A percentile compares a stretch with the other conserved stretches of the same genome.
Evolutionary conservation across 192 early-diverging fungal species (phyloP).

Genomic region (Coemansia reversa): DNA sequence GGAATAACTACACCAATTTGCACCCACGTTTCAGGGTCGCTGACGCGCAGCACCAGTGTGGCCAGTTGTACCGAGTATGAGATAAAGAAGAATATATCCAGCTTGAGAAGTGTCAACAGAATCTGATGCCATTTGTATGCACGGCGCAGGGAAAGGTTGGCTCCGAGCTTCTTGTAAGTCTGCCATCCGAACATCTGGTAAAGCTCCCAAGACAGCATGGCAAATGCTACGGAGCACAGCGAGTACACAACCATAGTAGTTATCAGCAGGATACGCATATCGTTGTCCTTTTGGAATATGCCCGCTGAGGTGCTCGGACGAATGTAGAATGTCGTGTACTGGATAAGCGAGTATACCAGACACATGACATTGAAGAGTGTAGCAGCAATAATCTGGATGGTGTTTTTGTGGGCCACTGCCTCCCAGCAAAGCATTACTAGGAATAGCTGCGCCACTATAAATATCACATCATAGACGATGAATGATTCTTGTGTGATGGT

Average conservation of each 20-base stretch:
- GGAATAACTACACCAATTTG: slow-evolving; percentile 59
- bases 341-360: slow-evolving; percentile 57
- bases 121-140: slow-evolving; percentile 78
- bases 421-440: slow-evolving; percentile 79
- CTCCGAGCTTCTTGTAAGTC: slow-evolving; percentile 82
- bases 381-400: slow-evolving; percentile 81
- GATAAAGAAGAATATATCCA: slow-evolving; percentile 78
- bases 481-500: slow-evolving; percentile 53
- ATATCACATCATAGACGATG: slow-evolving; percentile 82
- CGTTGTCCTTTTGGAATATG: slow-evolving; percentile 55
- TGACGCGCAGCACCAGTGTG: slow-evolving; percentile 60
- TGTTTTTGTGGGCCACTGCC: slow-evolving; percentile 90
- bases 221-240: slow-evolving; percentile 51
- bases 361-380: slow-evolving; percentile 62
- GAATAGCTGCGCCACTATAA: slow-evolving; percentile 85
- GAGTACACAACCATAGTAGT: slow-evolving; percentile 55
- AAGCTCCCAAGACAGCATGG: slow-evolving; percentile 55
- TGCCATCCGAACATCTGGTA: slow-evolving; percentile 84
- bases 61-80: slow-evolving; percentile 76
- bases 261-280: slow-evolving; percentile 50
- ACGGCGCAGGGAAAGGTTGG: slow-evolving; percentile 71
- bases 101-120: slow-evolving; percentile 77
- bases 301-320: slow-evolving; percentile 46
- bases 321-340: slow-evolving; percentile 57
- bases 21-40: slow-evolving; percentile 57